phyloP scores from a whole-genome alignment of 2,329 filamentous ascomycete genomes.

The Escovopsis weberi region DNA sequence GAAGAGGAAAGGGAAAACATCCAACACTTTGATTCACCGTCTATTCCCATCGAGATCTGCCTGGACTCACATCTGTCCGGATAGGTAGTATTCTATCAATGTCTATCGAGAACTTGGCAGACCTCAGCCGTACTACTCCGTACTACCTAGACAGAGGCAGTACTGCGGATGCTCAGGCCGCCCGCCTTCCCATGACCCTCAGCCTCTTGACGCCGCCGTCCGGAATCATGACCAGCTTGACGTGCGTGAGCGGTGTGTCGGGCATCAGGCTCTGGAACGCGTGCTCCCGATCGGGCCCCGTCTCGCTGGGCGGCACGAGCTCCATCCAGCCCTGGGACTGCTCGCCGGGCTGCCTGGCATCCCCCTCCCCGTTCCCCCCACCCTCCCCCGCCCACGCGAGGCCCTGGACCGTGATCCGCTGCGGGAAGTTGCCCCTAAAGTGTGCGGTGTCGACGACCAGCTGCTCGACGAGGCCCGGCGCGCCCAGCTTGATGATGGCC shows the following conservation, averaged over 20 bases:
- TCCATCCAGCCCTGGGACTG: slow-evolving; percentile 50
- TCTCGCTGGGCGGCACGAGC: slow-evolving; percentile 51
- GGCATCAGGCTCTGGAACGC: slow-evolving; percentile 42
- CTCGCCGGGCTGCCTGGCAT: slow-evolving; percentile 36
- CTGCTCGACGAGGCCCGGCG: slow-evolving; percentile 47
- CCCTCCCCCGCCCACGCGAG: slow-evolving; percentile 36
- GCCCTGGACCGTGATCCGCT: slow-evolving; percentile 55
- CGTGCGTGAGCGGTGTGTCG: slow-evolving; percentile 56
- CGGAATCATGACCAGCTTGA: slow-evolving; percentile 84
- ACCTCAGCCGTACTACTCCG: too few relatives aligned
- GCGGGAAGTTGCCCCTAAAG: slow-evolving; percentile 73
- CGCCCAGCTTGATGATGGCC: slow-evolving; percentile 62
- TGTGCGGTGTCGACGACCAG: slow-evolving; percentile 69
- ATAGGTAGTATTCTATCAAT: too few relatives aligned
- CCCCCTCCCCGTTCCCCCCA: slow-evolving; percentile 24
- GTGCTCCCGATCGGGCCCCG: slow-evolving; percentile 60
- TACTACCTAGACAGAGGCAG: too few relatives aligned
- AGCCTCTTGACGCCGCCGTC: slow-evolving; percentile 88
- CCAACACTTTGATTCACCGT: neutral
- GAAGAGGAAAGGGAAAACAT: too few relatives aligned
- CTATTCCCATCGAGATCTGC: neutral
- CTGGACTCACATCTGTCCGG: too few relatives aligned
- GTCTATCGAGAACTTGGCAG: too few relatives aligned
- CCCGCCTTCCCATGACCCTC: slow-evolving; percentile 30
- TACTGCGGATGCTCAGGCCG: slow-evolving; percentile 2